Evolutionary conservation across 2,329 filamentous ascomycete species (phyloP).

Genomic region (Passalora sequoiae): DNA sequence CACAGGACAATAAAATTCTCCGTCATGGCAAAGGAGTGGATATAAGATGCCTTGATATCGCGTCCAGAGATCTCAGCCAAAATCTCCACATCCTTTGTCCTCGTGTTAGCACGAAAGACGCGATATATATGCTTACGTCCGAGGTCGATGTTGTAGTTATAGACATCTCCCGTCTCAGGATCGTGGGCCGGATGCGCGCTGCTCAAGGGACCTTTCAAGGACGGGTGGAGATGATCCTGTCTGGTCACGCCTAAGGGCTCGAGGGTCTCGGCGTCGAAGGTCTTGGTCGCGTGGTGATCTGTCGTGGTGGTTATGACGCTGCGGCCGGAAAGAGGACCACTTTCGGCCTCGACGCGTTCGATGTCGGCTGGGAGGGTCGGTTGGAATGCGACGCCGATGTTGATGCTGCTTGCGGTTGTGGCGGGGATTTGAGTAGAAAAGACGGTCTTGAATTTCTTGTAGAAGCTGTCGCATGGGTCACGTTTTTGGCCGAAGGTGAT

Average conservation of each 20-base stretch:
- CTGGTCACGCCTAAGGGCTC: conserved; percentile 62
- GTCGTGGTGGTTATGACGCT: conserved; percentile 51
- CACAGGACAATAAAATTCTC: conserved; percentile 67
- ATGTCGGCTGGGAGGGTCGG: conserved; percentile 56
- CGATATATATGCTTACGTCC: conserved; percentile 58
- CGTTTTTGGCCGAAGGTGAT: conserved; percentile 65
- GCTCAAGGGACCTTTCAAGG: conserved; percentile 61
- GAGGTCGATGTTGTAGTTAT: conserved; percentile 74
- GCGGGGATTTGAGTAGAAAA: conserved; percentile 39
- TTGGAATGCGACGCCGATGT: conserved; percentile 61
- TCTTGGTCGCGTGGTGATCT: conserved; percentile 56
- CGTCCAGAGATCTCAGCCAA: conserved; percentile 59
- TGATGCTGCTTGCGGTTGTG: conserved; percentile 35
- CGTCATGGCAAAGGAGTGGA: conserved; percentile 78
- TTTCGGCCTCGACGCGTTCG: conserved; percentile 22
- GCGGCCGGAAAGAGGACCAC: neutral
- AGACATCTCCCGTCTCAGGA: conserved; percentile 66
- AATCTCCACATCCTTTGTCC: conserved; percentile 62
- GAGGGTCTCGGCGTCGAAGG: conserved; percentile 64
- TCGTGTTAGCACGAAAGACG: conserved; percentile 60
- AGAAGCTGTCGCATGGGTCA: conserved; percentile 70
- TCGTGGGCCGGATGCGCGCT: conserved; percentile 69
- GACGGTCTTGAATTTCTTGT: conserved; percentile 63
- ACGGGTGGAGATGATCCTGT: conserved; percentile 61
- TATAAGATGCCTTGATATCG: conserved; percentile 58